phyloP scores from a whole-genome alignment of 257 asterid species.

The Plantago major region DNA sequence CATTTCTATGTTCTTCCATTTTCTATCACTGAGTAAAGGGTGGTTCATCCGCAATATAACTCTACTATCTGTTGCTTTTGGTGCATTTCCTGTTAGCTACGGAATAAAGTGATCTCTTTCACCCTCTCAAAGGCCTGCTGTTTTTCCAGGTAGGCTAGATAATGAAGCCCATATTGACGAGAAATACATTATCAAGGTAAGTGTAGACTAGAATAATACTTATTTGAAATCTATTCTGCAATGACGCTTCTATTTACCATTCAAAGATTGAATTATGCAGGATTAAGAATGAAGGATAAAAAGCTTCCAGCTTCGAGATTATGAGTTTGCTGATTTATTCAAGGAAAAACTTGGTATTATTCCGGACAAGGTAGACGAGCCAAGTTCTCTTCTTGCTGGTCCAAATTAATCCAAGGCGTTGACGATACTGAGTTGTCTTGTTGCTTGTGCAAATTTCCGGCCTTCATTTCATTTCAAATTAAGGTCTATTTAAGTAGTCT shows the following conservation, averaged over 20 bases:
- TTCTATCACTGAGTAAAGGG: too few species aligned
- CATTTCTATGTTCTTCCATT: too few species aligned
- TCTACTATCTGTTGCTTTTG: neutral
- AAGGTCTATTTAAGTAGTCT: too few species aligned
- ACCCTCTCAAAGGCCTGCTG: slow-evolving; percentile 29
- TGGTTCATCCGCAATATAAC: too few species aligned
- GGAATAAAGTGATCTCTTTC: neutral
- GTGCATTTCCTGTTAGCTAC: neutral
- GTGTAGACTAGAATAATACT: slow-evolving; percentile 15
- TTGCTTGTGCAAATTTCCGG: too few species aligned
- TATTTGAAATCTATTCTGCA: neutral
- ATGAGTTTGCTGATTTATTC: slow-evolving; percentile 79
- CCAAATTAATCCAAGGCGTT: too few species aligned
- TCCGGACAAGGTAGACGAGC: slow-evolving; percentile 92
- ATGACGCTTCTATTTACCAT: slow-evolving; percentile 7
- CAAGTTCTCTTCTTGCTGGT: slow-evolving; percentile 90
- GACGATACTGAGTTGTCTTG: too few species aligned
- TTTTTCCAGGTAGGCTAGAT: slow-evolving; percentile 55
- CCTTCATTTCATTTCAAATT: too few species aligned
- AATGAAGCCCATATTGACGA: slow-evolving; percentile 35
- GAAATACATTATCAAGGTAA: slow-evolving; percentile 65
- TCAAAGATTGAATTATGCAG: neutral
- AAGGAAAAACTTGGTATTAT: slow-evolving; percentile 79
- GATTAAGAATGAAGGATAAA: slow-evolving; percentile 10
- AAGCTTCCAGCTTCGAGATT: slow-evolving; percentile 48